Percentiles rank a stretch among this genome's conserved stretches.
Conservation (phyloP, 1,284 basidiomycete genomes). For the Cryptococcus maquisensis region DNA sequence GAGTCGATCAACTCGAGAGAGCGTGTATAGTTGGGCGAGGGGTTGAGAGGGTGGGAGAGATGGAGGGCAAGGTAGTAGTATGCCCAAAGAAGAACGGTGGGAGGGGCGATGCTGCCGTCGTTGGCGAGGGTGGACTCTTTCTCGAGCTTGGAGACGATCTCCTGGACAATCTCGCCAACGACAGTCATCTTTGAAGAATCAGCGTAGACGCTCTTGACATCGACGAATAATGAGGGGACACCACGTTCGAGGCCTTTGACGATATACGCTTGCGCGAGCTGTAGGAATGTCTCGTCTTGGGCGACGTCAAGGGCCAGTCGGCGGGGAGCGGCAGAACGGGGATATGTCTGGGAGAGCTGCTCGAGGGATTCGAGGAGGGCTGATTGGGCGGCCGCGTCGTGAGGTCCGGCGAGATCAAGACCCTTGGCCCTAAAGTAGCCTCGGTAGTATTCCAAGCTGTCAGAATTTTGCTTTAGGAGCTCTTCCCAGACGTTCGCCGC, state of each 20-base stretch:
- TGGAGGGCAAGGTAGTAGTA: slow-evolving; percentile 94
- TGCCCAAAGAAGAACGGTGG: slow-evolving; percentile 88
- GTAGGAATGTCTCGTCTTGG: slow-evolving; percentile 62
- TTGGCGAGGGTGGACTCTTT: slow-evolving; percentile 39
- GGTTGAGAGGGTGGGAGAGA: slow-evolving; percentile 62
- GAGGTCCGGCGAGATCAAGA: slow-evolving; percentile 50
- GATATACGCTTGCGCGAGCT: slow-evolving; percentile 67
- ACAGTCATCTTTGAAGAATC: slow-evolving; percentile 60
- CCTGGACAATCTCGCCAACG: slow-evolving; percentile 69
- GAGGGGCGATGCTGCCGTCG: slow-evolving; percentile 56
- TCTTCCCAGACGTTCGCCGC: slow-evolving; percentile 73
- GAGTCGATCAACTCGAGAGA: slow-evolving; percentile 65
- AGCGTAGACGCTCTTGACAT: slow-evolving; percentile 79
- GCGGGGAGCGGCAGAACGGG: slow-evolving; percentile 66
- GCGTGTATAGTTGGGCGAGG: slow-evolving; percentile 47
- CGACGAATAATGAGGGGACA: slow-evolving; percentile 89
- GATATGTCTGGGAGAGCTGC: slow-evolving; percentile 60
- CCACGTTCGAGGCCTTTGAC: slow-evolving; percentile 71
- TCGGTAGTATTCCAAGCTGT: slow-evolving; percentile 74
- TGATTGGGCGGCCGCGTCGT: slow-evolving; percentile 50
- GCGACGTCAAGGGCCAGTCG: slow-evolving; percentile 68
- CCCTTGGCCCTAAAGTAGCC: slow-evolving; percentile 66
- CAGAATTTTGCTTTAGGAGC: slow-evolving; percentile 80
- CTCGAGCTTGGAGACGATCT: slow-evolving; percentile 50
- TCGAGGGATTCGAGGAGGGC: slow-evolving; percentile 60